These are phyloP conservation scores for Syncephalastrum sp. DNA, from an alignment of 371 early-diverging fungal genomes.

Conservation along the genomic window DNA sequence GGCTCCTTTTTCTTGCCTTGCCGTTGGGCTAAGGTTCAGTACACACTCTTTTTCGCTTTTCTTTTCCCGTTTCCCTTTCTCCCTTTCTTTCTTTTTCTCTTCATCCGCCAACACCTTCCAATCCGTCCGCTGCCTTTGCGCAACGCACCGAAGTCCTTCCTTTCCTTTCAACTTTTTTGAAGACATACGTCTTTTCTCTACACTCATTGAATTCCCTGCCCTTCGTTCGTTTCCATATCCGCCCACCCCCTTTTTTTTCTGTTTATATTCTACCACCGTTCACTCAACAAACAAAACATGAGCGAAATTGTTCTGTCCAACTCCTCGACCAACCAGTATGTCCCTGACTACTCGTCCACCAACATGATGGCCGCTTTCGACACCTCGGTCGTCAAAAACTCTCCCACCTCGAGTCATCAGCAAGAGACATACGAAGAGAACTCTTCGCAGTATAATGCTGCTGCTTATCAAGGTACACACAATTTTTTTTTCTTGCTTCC, in stretches of 20 bases:
- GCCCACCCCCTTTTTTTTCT: conserved; percentile 12
- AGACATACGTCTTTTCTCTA: no score
- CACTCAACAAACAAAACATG: conserved; percentile 18
- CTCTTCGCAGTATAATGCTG: background rate
- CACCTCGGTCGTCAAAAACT: conserved; percentile 23
- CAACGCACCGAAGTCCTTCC: conserved; percentile 6
- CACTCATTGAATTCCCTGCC: conserved; percentile 1
- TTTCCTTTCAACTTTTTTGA: conserved; percentile 5
- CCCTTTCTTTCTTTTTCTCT: conserved; percentile 9
- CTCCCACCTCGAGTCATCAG: conserved; percentile 5
- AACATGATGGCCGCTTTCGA: conserved; percentile 35
- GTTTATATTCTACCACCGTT: background rate
- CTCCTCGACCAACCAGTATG: conserved; percentile 22
- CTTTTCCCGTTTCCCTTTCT: conserved; percentile 4
- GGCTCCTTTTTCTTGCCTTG: conserved; percentile 10
- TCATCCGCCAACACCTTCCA: background rate
- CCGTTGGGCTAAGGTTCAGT: no score
- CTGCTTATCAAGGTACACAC: conserved; percentile 32
- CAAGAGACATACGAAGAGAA: background rate
- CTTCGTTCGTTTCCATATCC: conserved; percentile 2
- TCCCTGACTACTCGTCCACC: conserved; percentile 27
- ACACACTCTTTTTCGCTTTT: conserved; percentile 3
- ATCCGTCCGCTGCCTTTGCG: conserved; percentile 1
- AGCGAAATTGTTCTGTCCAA: conserved; percentile 39
- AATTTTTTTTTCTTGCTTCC: conserved; percentile 3